These are phyloP conservation scores for Irpex sp. DNA, from an alignment of 1,284 basidiomycete genomes.

Conservation along the genomic window DNA sequence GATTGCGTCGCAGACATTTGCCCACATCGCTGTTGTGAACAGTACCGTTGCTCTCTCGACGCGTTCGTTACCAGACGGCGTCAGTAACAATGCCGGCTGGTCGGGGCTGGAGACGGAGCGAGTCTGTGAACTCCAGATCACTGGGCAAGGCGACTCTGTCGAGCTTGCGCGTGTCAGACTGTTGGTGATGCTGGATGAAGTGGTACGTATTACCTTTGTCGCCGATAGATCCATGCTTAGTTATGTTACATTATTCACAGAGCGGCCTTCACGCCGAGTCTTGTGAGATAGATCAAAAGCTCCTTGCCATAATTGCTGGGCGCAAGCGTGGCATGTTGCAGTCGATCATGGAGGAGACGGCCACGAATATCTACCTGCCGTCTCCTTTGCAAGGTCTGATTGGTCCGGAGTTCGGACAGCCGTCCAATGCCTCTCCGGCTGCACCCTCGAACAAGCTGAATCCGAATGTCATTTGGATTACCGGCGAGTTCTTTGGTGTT, in stretches of 20 bases:
- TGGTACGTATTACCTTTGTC: conserved; percentile 51
- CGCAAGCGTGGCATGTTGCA: conserved; percentile 88
- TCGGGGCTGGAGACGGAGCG: conserved; percentile 91
- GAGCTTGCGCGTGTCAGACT: conserved; percentile 89
- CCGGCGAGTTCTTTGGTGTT: conserved; percentile 96
- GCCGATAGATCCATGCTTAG: conserved; percentile 7
- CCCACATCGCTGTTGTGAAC: conserved; percentile 88
- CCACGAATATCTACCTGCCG: conserved; percentile 94
- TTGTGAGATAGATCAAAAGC: conserved; percentile 93
- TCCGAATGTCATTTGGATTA: conserved; percentile 89
- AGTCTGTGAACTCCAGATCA: conserved; percentile 89
- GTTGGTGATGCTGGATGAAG: conserved; percentile 92
- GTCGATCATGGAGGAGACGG: conserved; percentile 95
- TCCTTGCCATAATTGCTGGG: conserved; percentile 90
- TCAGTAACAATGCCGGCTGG: conserved; percentile 73
- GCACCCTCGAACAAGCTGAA: conserved; percentile 21
- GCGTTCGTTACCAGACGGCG: conserved; percentile 72
- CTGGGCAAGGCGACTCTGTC: conserved; percentile 85
- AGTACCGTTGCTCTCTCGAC: conserved; percentile 69
- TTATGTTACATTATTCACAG: conserved; percentile 34
- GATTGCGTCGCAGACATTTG: conserved; percentile 84
- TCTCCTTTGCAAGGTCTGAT: conserved; percentile 87
- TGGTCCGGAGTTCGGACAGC: conserved; percentile 47
- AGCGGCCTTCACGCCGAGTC: conserved; percentile 86
- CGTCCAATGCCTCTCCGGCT: conserved; percentile 19